Evolutionary conservation across 2,329 filamentous ascomycete genomes (phyloP), one percentile per base, ranked within the genome.

Genomic region (Thelonectria olida): DNA sequence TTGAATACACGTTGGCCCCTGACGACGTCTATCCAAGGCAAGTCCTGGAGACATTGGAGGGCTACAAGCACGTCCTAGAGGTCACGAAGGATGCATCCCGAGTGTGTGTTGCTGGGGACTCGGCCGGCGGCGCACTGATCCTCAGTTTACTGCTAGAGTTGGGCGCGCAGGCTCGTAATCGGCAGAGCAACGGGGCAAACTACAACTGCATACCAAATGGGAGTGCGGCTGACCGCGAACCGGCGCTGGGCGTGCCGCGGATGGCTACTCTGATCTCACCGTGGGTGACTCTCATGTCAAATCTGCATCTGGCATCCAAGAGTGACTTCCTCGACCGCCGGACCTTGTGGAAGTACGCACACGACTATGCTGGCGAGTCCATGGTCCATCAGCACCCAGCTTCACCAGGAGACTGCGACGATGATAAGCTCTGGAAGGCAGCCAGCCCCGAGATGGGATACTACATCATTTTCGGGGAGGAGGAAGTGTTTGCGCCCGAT

Each of bases 1-100:
- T 96, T 5, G 92, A 96, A 61, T 96, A 96, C 73, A 92, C 90
- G 0, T 82, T 96, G 1, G 91, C 93, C 0, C 92, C 92, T 1
- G 90, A 93, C 66, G 84, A 85, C 13, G 83, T 83, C 10, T 95
- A 92, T 70, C 92, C 92, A 2, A 87, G 82, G 2, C 92, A 96
- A 75, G 78, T 94, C 10, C 82, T 90, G 44, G 86, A 96, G 78
- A 86, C 88, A 0, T 75, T 91, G 5, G 82, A 85, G 48, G 92
- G 89, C 1, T 96, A 95, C 76, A 85, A 87, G 63, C 88, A 93
- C 69, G 85, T 92, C 7, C 79, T 93, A 2, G 83, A 84, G 6
- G 79, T 85, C 4, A 84, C 85, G 23, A 75, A 79, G 20, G 83
- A 90, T 38, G 80, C 88, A 0, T 84, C 85, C 2, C 86, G 83